phyloP scores from a whole-genome alignment of 2,329 filamentous ascomycete species.

The Penicillium sp. region DNA sequence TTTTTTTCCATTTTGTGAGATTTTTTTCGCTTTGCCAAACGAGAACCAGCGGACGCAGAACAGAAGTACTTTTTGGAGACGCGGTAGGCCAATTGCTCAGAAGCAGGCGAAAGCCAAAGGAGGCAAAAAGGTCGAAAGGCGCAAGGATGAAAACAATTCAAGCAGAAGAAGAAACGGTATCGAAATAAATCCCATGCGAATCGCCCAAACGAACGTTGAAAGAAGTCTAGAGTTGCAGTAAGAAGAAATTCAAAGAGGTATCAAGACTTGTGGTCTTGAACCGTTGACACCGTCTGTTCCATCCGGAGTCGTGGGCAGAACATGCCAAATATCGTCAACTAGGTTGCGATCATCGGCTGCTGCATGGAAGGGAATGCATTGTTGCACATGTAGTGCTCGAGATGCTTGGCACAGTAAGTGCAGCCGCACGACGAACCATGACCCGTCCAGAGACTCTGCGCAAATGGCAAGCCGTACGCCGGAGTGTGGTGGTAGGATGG shows the following conservation, averaged over 20 bases:
- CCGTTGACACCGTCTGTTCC: constrained; percentile 13
- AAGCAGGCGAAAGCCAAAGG: constrained; percentile 31
- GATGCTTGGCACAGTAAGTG: constrained; percentile 49
- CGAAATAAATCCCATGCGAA: constrained; percentile 26
- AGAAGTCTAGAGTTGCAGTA: constrained; percentile 28
- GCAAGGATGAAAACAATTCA: constrained; percentile 27
- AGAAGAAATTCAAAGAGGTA: constrained; percentile 18
- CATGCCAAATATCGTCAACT: constrained; percentile 17
- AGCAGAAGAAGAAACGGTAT: constrained; percentile 30
- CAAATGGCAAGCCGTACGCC: constrained; percentile 49
- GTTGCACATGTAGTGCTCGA: constrained; percentile 51
- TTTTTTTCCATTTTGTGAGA: constrained; percentile 32
- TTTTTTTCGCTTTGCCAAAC: constrained; percentile 28
- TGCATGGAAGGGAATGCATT: constrained; percentile 47
- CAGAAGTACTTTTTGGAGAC: constrained; percentile 35
- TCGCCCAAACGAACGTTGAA: constrained; percentile 23
- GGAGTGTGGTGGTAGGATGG: constrained; percentile 51
- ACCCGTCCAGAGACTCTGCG: constrained; percentile 49
- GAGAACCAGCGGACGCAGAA: constrained; percentile 31
- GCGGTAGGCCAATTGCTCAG: constrained; percentile 35
- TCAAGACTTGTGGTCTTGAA: constrained; percentile 4
- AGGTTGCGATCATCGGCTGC: constrained; percentile 48
- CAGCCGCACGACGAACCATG: constrained; percentile 51
- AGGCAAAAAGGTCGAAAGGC: constrained; percentile 25
- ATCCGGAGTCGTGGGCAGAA: constrained; percentile 15